Evolutionary conservation across 768 basidiomycete genomes (phyloP), one percentile per base, ranked within the genome.

Genomic region (Clavaria fumosa): DNA sequence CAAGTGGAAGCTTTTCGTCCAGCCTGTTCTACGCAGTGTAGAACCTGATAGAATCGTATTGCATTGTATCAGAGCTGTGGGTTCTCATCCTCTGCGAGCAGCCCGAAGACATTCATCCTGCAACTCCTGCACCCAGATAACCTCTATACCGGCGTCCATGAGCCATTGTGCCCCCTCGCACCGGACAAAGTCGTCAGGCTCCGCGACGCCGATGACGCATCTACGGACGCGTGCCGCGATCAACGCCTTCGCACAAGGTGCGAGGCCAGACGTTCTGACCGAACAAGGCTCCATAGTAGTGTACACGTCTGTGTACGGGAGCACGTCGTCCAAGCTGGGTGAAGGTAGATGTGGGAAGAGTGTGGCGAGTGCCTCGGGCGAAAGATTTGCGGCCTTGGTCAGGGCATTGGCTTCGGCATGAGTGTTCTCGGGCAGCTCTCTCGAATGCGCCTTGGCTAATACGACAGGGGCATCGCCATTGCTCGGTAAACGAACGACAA

Each of bases 211-310:
- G 31, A 97, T 79, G 50, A 78, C 77, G 46, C 93, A 91, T 15
- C 78, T 67, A 32, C 61, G 69, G 27, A 97, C 64, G 28, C 62
- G 61, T 3, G 81, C 76, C 11, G 63, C 62, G 23, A 95, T 71
- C 35, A 97, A 69, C 3, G 82, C 80, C 43, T 89, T 72, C 7
- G 85, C 77, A 53, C 95, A 97, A 1, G 90, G 78, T 0, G 75
- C 57, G 31, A 91, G 66, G 3, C 93, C 91, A 0, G 85, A 90
- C 6, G 85, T 80, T 41, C 95, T 66, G 23, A 83, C 56, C 4
- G 89, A 93, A 53, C 95, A 99, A 7, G 93, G 95, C 52, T 99
- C 95, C 64, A 99, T 71, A 0, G 95, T 97, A 1, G 91, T 93
- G 52, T 95, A 97, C 30, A 83, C 77, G 53, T 88, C 82, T 17